Base-by-base conservation (phyloP, 2,329 filamentous ascomycete species). In the Lasiodiplodia sp. region DNA sequence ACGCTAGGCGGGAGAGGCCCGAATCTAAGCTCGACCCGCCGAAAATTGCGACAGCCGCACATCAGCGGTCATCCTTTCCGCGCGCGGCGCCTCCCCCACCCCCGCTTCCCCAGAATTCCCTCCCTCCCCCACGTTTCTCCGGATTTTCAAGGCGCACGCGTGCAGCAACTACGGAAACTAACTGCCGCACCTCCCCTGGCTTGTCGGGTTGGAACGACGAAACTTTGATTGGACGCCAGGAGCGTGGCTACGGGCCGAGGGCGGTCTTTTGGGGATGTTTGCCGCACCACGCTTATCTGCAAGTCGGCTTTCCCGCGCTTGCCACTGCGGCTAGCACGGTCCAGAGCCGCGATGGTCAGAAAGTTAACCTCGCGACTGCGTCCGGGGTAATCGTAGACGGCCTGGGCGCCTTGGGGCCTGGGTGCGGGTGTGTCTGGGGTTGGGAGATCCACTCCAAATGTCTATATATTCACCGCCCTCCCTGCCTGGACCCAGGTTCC, bases 71-170 rank as follows among this genome's bases (percentile, higher is more conserved):
- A 44, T 44, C 14, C 7, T n/a, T 18, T 18, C 40, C 40, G 40
- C 40, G 6, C 40, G 8, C 14, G 31, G 31, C 31, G 40, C 40
- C 40, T 44, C 40, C 57, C 38, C 57, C 38, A 49, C 57, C 57
- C 57, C 57, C 57, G 57, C 57, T 49, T 47, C 57, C 57, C 57
- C 57, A 62, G 57, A 62, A 44, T 44, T 12, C 40, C 40, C 40
- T 58, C 8, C 31, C 31, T 34, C n/a, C 57, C 57, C 57, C 57
- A 62, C 57, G 40, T 62, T 34, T 62, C 57, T 62, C 57, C 57
- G 38, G 57, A 62, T 49, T 62, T 47, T 31, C 57, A 14, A 44
- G 7, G 28, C 28, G 28, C 28, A 28, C 28, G 25, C 25, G 1
- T 11, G 14, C 18, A 21, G n/a, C 3, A 5, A 12, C n/a, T 40